These are phyloP conservation scores for Lecanoromycetidae sp. DNA, from an alignment of 2,329 filamentous ascomycete genomes.

Conservation along the genomic window DNA sequence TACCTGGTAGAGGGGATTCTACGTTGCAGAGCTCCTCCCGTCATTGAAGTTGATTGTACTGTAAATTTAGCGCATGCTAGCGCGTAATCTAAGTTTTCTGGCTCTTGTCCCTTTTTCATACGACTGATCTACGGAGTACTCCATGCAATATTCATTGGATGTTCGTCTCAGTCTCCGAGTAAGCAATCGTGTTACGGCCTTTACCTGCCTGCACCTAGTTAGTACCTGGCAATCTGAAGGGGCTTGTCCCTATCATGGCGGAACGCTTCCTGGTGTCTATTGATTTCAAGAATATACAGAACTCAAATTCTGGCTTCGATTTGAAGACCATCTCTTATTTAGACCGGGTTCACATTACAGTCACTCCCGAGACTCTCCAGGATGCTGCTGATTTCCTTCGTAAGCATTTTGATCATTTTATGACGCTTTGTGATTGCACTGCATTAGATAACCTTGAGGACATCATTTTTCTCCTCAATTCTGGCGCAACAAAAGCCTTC, in stretches of 20 bases:
- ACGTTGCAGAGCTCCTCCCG: not conserved
- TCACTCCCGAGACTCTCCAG: slow-evolving; percentile 37
- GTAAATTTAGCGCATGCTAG: not conserved
- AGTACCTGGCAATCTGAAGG: too few species aligned
- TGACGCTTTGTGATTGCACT: slow-evolving; percentile 66
- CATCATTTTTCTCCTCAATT: slow-evolving; percentile 68
- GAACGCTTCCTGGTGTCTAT: slow-evolving; percentile 32
- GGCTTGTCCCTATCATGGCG: too few species aligned
- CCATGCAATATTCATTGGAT: too few species aligned
- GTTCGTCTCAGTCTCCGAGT: too few species aligned
- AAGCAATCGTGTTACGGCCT: too few species aligned
- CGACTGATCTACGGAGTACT: too few species aligned
- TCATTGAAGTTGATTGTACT: not conserved
- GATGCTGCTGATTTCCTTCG: slow-evolving; percentile 42
- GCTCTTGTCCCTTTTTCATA: too few species aligned
- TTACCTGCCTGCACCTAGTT: too few species aligned
- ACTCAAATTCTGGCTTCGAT: slow-evolving; percentile 38
- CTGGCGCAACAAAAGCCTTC: slow-evolving; percentile 75
- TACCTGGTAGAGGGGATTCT: too few species aligned
- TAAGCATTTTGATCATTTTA: slow-evolving; percentile 42
- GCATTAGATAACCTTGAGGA: slow-evolving; percentile 57
- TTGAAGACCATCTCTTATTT: slow-evolving; percentile 46
- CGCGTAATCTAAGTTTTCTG: not conserved
- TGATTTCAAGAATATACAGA: slow-evolving; percentile 26
- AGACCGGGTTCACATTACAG: slow-evolving; percentile 44